Conservation (phyloP, 2,329 filamentous ascomycete genomes). For the Fusarium luffae region DNA sequence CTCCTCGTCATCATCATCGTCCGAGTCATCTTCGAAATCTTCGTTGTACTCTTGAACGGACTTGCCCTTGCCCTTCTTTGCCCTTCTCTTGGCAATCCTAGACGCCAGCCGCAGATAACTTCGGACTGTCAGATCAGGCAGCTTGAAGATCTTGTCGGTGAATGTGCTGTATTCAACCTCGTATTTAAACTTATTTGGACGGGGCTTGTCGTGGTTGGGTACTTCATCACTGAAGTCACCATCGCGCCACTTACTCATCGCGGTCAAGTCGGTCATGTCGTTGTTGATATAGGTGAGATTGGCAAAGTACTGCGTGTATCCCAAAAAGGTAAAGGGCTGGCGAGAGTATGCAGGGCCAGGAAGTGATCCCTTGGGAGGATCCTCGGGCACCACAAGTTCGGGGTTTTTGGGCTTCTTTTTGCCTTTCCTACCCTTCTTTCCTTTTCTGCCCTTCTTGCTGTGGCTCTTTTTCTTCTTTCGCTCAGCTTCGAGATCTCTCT, state of each 20-base stretch:
- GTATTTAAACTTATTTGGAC: constrained; percentile 74
- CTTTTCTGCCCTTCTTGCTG: constrained; percentile 48
- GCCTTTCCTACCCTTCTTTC: constrained; percentile 56
- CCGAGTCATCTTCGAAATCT: constrained; percentile 45
- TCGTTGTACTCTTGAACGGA: constrained; percentile 31
- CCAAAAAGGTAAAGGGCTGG: constrained; percentile 80
- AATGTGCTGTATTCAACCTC: constrained; percentile 89
- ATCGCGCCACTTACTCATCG: constrained; percentile 67
- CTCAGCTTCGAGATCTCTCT: constrained; percentile 43
- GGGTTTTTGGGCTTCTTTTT: constrained; percentile 66
- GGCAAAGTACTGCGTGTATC: constrained; percentile 91
- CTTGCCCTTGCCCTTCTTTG: constrained; percentile 41
- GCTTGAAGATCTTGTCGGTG: constrained; percentile 76
- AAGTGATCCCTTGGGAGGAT: constrained; percentile 76
- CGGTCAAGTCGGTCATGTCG: constrained; percentile 59
- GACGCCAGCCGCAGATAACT: constrained; percentile 84
- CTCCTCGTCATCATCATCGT: constrained; percentile 45
- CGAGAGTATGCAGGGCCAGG: constrained; percentile 92
- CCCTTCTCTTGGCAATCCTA: constrained; percentile 69
- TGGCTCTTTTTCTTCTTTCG: constrained; percentile 51
- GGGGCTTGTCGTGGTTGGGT: constrained; percentile 60
- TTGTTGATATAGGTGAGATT: constrained; percentile 94
- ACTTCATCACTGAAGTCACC: constrained; percentile 72
- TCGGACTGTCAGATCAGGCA: constrained; percentile 85
- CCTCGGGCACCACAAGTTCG: constrained; percentile 72